phyloP scores from a whole-genome alignment of 768 basidiomycete genomes.

The Dentipellis sp. region DNA sequence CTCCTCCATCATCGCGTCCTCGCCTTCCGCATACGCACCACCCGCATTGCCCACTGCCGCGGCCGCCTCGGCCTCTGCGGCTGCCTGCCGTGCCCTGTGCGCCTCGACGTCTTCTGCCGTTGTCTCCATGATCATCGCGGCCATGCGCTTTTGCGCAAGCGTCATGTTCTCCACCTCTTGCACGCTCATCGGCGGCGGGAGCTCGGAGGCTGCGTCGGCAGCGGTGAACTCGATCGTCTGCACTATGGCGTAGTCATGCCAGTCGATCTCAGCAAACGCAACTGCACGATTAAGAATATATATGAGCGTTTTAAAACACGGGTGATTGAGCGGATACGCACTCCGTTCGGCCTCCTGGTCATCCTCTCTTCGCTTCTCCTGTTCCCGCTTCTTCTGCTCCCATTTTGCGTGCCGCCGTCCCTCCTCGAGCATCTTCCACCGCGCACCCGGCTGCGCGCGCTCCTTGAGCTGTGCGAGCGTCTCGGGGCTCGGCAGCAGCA shows the following conservation, averaged over 20 bases:
- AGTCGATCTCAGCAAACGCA: slow-evolving; percentile 96
- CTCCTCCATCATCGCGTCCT: slow-evolving; percentile 71
- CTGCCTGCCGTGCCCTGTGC: slow-evolving; percentile 71
- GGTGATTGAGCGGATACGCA: slow-evolving; percentile 29
- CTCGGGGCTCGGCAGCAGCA: slow-evolving; percentile 77
- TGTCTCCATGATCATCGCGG: slow-evolving; percentile 96
- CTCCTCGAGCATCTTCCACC: slow-evolving; percentile 72
- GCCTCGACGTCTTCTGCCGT: slow-evolving; percentile 83
- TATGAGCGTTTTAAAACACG: slow-evolving; percentile 5
- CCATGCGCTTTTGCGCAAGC: slow-evolving; percentile 94
- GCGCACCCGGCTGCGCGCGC: slow-evolving; percentile 52
- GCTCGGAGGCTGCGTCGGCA: slow-evolving; percentile 81
- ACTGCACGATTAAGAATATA: slow-evolving; percentile 33
- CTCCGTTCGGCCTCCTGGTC: slow-evolving; percentile 89
- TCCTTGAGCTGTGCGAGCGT: slow-evolving; percentile 60
- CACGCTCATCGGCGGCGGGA: slow-evolving; percentile 95
- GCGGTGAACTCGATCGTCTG: slow-evolving; percentile 97
- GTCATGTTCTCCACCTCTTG: slow-evolving; percentile 96
- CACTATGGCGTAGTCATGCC: slow-evolving; percentile 98
- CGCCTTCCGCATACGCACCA: slow-evolving; percentile 35
- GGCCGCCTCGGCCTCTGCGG: slow-evolving; percentile 77
- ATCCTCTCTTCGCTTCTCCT: slow-evolving; percentile 79
- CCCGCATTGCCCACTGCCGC: slow-evolving; percentile 67
- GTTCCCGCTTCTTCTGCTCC: slow-evolving; percentile 77
- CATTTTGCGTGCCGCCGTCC: slow-evolving; percentile 78